Base-by-base conservation (phyloP, 768 basidiomycete species). In the Suillus brevipes region DNA sequence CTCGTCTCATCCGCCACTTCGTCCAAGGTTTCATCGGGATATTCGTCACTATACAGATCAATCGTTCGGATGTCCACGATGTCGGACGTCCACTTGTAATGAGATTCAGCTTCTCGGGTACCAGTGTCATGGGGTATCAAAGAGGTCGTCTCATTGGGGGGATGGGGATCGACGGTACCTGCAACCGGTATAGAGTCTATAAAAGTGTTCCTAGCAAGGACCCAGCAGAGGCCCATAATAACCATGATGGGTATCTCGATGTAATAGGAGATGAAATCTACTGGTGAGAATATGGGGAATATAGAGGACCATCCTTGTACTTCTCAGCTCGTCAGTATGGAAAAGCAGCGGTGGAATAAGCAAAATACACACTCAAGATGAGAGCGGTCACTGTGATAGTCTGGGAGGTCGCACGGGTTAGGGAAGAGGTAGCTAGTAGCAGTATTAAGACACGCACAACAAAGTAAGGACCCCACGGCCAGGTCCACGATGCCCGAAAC, bases 291-390 rank as follows among this genome's bases (percentile, higher is more conserved):
- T 28, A 63, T 77, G 1, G 91, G 91, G 61, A 87, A 80, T 34
- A 94, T 72, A 1, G 91, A 92, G n/a, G 90, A 88, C 91, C 92
- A 95, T 63, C 93, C 93, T 81, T 94, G 93, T 57, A 93, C 92
- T 94, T 64, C 6, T 62, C 5, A 53, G 53, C 25, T 45, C 18
- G 57, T 70, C 45, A 68, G 63, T 25, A 38, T 42, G 13, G n/a
- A n/a, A n/a, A 34, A 63, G 31, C 34, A 64, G 20, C 3, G 3
- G 47, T 34, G 12, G 34, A 16, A 13, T 52, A 37, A 40, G 9
- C 13, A 50, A 37, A 58, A 13, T 37, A 72, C 82, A 50, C 72
- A 89, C 92, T 78, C 60, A 94, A 78, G 62, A 94, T 91, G 65
- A 94, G 79, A 20, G 78, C 72, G 2, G 79, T 63, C 2, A 89